Evolutionary conservation across 176 grass and related monocot genomes (phyloP).

Genomic region (Oryza rufipogon): DNA sequence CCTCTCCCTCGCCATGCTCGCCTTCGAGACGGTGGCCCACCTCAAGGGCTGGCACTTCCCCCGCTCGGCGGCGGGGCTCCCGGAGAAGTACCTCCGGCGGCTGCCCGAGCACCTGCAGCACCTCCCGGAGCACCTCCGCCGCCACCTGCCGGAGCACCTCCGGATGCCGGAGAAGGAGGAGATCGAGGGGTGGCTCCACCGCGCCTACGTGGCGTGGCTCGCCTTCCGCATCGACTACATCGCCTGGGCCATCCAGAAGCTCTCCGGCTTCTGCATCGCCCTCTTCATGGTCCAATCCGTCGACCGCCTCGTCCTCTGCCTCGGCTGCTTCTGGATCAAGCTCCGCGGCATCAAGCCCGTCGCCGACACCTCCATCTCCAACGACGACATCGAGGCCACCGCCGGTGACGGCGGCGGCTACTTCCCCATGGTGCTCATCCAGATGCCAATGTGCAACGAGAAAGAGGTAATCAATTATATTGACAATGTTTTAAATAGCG

Average conservation of each 20-base stretch:
- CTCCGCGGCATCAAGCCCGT: slow-evolving; percentile 70
- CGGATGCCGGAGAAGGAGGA: slow-evolving; percentile 67
- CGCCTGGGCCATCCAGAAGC: slow-evolving; percentile 70
- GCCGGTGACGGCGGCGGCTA: slow-evolving; percentile 23
- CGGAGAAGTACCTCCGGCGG: slow-evolving; percentile 56
- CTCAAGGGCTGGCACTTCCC: slow-evolving; percentile 83
- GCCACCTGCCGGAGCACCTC: slow-evolving; percentile 47
- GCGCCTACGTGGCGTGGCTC: slow-evolving; percentile 80
- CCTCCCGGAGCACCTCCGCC: slow-evolving; percentile 50
- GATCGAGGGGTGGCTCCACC: slow-evolving; percentile 82
- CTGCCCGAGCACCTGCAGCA: slow-evolving; percentile 62
- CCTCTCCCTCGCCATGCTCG: slow-evolving; percentile 69
- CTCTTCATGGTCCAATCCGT: slow-evolving; percentile 95
- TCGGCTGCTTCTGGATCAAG: slow-evolving; percentile 96
- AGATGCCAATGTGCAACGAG: slow-evolving; percentile 99
- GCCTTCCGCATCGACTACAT: slow-evolving; percentile 80
- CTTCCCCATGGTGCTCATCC: slow-evolving; percentile 88
- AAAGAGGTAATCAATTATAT: slow-evolving; percentile 45
- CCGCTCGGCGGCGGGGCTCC: slow-evolving; percentile 45
- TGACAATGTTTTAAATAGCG: too few relatives aligned
- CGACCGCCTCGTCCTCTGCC: slow-evolving; percentile 79
- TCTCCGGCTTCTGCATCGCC: slow-evolving; percentile 77
- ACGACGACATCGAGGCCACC: slow-evolving; percentile 5
- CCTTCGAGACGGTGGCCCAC: slow-evolving; percentile 72
- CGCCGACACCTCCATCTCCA: slow-evolving; percentile 13